Base-by-base conservation (phyloP, 1,284 basidiomycete species). In the Lentinula novae-zelandiae region DNA sequence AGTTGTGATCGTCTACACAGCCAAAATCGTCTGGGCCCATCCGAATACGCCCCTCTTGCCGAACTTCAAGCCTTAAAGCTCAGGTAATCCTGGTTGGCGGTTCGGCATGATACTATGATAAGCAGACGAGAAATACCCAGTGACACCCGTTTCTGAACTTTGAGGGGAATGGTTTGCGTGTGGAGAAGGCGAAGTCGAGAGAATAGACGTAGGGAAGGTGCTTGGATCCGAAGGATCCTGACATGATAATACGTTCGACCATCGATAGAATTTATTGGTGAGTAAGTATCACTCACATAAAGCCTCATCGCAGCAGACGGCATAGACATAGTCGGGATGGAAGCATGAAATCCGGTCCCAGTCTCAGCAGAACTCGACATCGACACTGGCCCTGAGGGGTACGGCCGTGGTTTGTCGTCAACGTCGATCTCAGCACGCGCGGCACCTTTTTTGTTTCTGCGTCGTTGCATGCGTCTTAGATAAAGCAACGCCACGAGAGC, bases 201-300 rank as follows among this genome's bases (percentile, higher is more conserved):
- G 17, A 15, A 27, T 13, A 17, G 50, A 10, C 27, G 15, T 12
- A 38, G 54, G 54, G 9, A 46, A 56, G 9, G 54, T 56, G 39
- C 39, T 46, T 34, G 54, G 54, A 56, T 56, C 54, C 8, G 22
- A 31, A 44, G 54, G 54, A n/a, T 56, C 20, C 54, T 56, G 22
- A 9, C 7, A 10, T 17, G 36, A 20, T 46, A n/a, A 17, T 50
- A n/a, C 1, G 7, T 31, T 53, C 15, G 34, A 9, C 40, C 7
- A 42, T 27, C 27, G 4, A 27, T 27, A 15, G 12, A 42, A 17
- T 33, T 15, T 9, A 44, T 54, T 5, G 27, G 27, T 27, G 27
- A 27, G 27, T 8, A n/a, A n/a, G 20, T 15, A 22, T 10, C 36
- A 54, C 53, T 10, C 38, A 56, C 54, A 56, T 56, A 56, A 31